These are phyloP conservation scores for Phylloporus sp. DNA, from an alignment of 768 basidiomycete species.

Conservation along the genomic window DNA sequence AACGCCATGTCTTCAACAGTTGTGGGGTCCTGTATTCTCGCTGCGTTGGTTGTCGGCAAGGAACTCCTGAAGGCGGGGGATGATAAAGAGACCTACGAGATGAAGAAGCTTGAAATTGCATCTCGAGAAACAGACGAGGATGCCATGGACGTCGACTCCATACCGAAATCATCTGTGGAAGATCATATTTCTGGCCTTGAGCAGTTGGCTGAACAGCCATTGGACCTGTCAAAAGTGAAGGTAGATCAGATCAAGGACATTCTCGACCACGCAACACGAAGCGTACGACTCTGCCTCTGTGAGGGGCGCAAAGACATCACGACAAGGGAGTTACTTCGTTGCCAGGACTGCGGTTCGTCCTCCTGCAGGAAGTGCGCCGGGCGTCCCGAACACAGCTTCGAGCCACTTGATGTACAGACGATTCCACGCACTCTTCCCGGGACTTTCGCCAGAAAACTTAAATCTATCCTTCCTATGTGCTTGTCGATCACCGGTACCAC, in stretches of 20 bases:
- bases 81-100: slow-evolving; percentile 66
- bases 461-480: slow-evolving; percentile 84
- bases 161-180: slow-evolving; percentile 29
- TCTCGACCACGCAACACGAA: slow-evolving; percentile 60
- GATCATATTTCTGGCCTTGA: slow-evolving; percentile 73
- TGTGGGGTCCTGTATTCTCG: slow-evolving; percentile 84
- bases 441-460: slow-evolving; percentile 72
- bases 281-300: slow-evolving; percentile 81
- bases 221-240: slow-evolving; percentile 63
- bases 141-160: slow-evolving; percentile 48
- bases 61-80: slow-evolving; percentile 64
- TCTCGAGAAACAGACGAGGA: slow-evolving; percentile 32
- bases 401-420: slow-evolving; percentile 46
- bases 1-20: slow-evolving; percentile 99
- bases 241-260: slow-evolving; percentile 49
- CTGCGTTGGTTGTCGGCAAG: slow-evolving; percentile 67
- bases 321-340: slow-evolving; percentile 58
- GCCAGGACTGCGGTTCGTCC: slow-evolving; percentile 71
- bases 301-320: slow-evolving; percentile 85
- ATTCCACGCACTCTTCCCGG: slow-evolving; percentile 66
- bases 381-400: slow-evolving; percentile 82
- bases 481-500: slow-evolving; percentile 54
- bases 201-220: slow-evolving; percentile 52
- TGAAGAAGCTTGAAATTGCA: slow-evolving; percentile 43
- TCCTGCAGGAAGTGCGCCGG: slow-evolving; percentile 87